Conservation (phyloP, 768 basidiomycete genomes). For the Tulasnella sp. region DNA sequence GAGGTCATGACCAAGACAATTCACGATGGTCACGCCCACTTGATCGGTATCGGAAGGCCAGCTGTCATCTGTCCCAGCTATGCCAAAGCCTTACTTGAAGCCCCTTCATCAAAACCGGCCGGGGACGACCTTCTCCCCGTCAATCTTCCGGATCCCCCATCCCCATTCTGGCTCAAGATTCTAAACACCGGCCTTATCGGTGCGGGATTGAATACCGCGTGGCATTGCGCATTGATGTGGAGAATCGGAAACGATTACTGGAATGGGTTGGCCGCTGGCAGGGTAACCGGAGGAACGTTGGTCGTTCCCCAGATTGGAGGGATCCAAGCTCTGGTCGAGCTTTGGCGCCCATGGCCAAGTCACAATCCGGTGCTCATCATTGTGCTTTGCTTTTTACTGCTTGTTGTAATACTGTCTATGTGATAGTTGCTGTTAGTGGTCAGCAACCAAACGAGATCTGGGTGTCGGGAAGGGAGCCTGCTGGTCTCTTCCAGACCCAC, state of each 20-base stretch:
- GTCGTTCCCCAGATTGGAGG: slow-evolving; percentile 15
- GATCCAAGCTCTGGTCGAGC: neutral
- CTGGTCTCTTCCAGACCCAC: too few relatives aligned
- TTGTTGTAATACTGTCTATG: neutral
- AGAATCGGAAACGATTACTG: slow-evolving; percentile 4
- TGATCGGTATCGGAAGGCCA: slow-evolving; percentile 71
- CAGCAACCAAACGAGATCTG: too few relatives aligned
- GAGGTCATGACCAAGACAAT: slow-evolving; percentile 54
- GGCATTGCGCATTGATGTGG: slow-evolving; percentile 38
- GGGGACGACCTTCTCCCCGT: neutral
- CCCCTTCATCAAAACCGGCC: neutral
- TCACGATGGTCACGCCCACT: slow-evolving; percentile 54
- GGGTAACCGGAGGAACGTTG: neutral
- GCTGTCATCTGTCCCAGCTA: slow-evolving; percentile 61
- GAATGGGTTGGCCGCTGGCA: neutral
- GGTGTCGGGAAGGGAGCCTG: too few relatives aligned
- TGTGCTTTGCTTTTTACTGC: neutral
- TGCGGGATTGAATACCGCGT: slow-evolving; percentile 57
- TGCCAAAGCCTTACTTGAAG: slow-evolving; percentile 41
- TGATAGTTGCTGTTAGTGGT: neutral
- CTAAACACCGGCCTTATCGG: slow-evolving; percentile 46
- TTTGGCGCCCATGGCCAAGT: neutral
- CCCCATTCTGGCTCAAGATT: neutral
- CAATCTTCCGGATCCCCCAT: neutral
- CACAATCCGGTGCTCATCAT: neutral